Conservation (phyloP, 1,284 basidiomycete genomes). For the Mycena citricolor region DNA sequence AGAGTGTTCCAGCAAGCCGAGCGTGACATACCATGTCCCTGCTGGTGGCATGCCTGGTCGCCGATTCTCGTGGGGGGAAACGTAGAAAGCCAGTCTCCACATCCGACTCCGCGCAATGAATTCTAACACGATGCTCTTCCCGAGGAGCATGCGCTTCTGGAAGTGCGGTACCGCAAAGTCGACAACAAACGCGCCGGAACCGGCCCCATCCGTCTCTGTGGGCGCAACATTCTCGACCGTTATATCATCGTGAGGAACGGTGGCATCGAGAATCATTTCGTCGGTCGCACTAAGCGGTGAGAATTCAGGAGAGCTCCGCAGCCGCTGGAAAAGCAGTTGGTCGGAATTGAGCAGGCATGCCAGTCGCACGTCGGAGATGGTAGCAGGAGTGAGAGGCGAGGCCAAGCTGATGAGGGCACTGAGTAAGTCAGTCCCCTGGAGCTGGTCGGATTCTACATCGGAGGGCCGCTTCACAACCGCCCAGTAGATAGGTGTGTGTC, state of each 20-base stretch:
- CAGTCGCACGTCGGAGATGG: conserved; percentile 19
- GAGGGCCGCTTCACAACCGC: conserved; percentile 21
- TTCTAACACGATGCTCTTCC: conserved; percentile 16
- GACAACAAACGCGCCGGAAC: conserved; percentile 17
- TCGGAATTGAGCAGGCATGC: conserved; percentile 22
- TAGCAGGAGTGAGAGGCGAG: conserved; percentile 14
- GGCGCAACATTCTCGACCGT: conserved; percentile 26
- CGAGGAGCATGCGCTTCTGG: conserved; percentile 22
- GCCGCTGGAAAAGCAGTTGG: conserved; percentile 21
- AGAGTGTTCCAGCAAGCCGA: conserved; percentile 57
- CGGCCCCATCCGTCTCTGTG: conserved; percentile 33
- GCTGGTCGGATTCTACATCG: conserved; percentile 1
- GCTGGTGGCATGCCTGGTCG: conserved; percentile 27
- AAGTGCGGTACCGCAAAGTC: conserved; percentile 20
- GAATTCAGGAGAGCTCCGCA: conserved; percentile 21
- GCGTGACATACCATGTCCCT: conserved; percentile 56
- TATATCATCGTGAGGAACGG: conserved; percentile 18
- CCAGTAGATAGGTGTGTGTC: conserved; percentile 23
- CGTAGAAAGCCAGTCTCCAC: conserved; percentile 58
- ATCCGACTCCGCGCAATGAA: conserved; percentile 48
- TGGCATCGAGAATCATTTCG: conserved; percentile 20
- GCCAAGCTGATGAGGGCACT: conserved; percentile 9
- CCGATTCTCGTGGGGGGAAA: conserved; percentile 31
- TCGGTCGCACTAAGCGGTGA: conserved; percentile 18
- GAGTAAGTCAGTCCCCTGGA: background rate